A percentile compares a stretch with the other conserved stretches of the same genome.
Conservation (phyloP, 805 yeast genomes). For the Sungouiozyma intestinalis region DNA sequence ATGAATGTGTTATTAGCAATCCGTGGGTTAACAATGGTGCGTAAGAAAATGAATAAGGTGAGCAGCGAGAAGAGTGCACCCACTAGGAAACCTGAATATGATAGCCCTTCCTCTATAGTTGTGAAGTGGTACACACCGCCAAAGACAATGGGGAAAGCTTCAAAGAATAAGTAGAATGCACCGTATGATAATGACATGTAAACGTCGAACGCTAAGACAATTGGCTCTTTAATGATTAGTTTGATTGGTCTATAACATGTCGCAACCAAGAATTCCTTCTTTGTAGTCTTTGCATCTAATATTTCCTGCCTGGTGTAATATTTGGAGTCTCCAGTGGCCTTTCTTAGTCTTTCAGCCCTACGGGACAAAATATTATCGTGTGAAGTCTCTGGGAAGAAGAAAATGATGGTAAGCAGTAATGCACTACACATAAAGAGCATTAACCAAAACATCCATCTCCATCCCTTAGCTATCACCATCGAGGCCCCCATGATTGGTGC, state of each 20-base stretch:
- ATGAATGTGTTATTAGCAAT: slow-evolving; percentile 20
- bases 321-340: slow-evolving; percentile 37
- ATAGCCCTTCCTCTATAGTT: slow-evolving; percentile 35
- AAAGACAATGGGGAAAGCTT: slow-evolving; percentile 50
- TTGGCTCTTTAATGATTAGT: slow-evolving; percentile 42
- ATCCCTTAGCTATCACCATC: slow-evolving; percentile 32
- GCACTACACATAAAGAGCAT: slow-evolving; percentile 25
- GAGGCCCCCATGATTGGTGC: slow-evolving; percentile 38
- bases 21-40: slow-evolving; percentile 19
- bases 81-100: slow-evolving; percentile 36
- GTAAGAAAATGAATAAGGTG: slow-evolving; percentile 18
- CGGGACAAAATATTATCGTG: slow-evolving; percentile 36
- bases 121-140: slow-evolving; percentile 36
- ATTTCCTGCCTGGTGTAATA: slow-evolving; percentile 34
- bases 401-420: slow-evolving; percentile 27
- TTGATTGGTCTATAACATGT: slow-evolving; percentile 40
- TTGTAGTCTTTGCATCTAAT: slow-evolving; percentile 19
- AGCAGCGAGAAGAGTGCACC: slow-evolving; percentile 34
- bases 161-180: slow-evolving; percentile 44
- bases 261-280: slow-evolving; percentile 16
- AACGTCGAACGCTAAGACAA: slow-evolving; percentile 39
- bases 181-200: slow-evolving; percentile 45
- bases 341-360: slow-evolving; percentile 37
- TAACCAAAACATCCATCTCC: slow-evolving; percentile 50
- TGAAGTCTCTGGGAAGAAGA: slow-evolving; percentile 41